Base-by-base conservation (phyloP, 2,329 filamentous ascomycete genomes). In the Neopestalotiopsis clavispora region DNA sequence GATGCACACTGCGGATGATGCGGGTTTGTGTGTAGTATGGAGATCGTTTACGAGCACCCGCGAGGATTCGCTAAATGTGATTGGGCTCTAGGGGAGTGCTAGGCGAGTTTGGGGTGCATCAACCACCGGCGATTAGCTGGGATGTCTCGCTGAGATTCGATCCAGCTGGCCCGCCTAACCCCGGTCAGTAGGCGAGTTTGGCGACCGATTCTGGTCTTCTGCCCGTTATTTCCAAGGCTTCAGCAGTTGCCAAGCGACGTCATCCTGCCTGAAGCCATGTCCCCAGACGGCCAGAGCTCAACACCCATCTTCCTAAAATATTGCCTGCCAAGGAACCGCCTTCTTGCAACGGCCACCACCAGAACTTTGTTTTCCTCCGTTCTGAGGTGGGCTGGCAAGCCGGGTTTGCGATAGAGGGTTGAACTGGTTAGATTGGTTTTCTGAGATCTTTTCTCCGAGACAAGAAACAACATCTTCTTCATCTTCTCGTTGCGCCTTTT, bases 231-330 rank as follows among this genome's bases (percentile, higher is more conserved):
- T 4, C 23, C 59, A 62, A 34, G n/a, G 59, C 34, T 20, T 13
- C 17, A 34, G 17, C 20, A 34, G 59, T 17, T 57, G 63, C 63
- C 63, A 66, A 56, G 28, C 63, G 63, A 66, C 63, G 63, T 66
- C 63, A 66, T 66, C 13, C 14, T 20, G 13, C 10, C 30, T 20
- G 30, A 7, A 38, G 34, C 34, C 34, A 38, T 38, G 34, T 10
- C 34, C 34, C 34, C 34, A 38, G 23, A 28, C 23, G 23, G 23
- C 23, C 23, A 28, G 34, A 7, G 34, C 34, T 10, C 34, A 38
- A 7, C 34, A 38, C 34, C 34, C 34, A 38, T 28, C 23, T 28
- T 28, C 34, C 34, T 10, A 38, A 38, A 38, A 38, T 38, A 40
- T 40, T 40, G 32, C 13, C 40, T 38, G 23, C 38, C 42, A 52